Evolutionary conservation across 2,329 filamentous ascomycete genomes (phyloP), one percentile per base, ranked within the genome.

Genomic region (Scopulariopsis brevicaulis): DNA sequence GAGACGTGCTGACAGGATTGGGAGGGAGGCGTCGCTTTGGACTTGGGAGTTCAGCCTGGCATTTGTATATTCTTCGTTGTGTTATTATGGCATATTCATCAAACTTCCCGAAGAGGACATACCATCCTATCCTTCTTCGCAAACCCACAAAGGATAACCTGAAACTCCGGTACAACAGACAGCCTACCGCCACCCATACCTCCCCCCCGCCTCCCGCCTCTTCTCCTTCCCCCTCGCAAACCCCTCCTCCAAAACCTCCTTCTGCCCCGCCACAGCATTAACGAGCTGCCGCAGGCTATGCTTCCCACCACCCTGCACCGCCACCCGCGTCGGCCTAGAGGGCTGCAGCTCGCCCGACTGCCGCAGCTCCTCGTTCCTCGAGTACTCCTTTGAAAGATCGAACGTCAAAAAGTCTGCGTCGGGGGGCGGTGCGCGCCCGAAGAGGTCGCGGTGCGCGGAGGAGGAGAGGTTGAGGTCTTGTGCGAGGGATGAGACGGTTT

Each of bases 201-300:
- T 83, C 59, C 82, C 85, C 4, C 88, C 89, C 22, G 90, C 90
- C 69, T 96, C 91, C 65, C 83, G 86, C 70, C 89, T 85, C 66
- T 92, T 94, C 65, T 80, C 82, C 73, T 82, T 85, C 6, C 90
- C 89, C 63, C 85, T 77, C 22, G 90, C 90, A 75, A 96, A 96
- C 68, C 89, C 92, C 67, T 97, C 93, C 72, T 96, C 91, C 63
- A 96, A 74, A 2, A 90, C 91, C 12, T 96, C 90, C 67, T 85
- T 85, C 72, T 97, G 91, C 61, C 79, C 89, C 63, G 84, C 84
- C 28, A 89, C 92, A 61, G 87, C 87, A 70, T 84, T 90, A 63
- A 97, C 88, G 64, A 97, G 77, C 74, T 96, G 91, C 67, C 86
- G 85, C 69, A 97, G 77, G 65, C 82, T 95, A 73, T 96, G 91